Conservation (phyloP, 1,284 basidiomycete species). For the Vanrija sp. region DNA sequence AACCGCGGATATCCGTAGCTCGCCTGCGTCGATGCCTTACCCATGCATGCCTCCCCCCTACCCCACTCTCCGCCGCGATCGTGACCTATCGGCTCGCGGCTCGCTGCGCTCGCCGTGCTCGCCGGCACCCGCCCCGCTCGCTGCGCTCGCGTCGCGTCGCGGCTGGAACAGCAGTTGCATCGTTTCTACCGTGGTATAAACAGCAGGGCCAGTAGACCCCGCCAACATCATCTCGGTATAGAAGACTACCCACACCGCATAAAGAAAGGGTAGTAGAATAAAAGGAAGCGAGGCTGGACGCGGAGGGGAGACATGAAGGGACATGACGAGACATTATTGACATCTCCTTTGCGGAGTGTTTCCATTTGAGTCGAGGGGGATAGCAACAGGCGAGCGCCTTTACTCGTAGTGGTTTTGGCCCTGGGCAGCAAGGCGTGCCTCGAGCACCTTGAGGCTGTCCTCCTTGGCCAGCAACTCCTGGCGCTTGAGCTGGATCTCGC, state of each 20-base stretch:
- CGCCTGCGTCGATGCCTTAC: too few relatives aligned
- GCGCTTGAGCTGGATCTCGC: slow-evolving; percentile 98
- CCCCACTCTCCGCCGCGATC: too few relatives aligned
- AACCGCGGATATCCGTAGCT: too few relatives aligned
- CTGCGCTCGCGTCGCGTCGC: too few relatives aligned
- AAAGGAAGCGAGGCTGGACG: neutral
- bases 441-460: slow-evolving; percentile 56
- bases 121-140: too few relatives aligned
- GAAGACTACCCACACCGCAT: neutral
- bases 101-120: too few relatives aligned
- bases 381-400: slow-evolving; percentile 49
- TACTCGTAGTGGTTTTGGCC: slow-evolving; percentile 13
- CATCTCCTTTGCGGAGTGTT: slow-evolving; percentile 70
- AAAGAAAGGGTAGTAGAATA: neutral
- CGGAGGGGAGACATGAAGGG: neutral
- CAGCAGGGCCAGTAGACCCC: neutral
- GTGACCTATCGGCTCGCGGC: too few relatives aligned
- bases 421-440: slow-evolving; percentile 40
- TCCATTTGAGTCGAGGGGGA: slow-evolving; percentile 69
- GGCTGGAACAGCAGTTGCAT: too few relatives aligned
- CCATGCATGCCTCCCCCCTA: too few relatives aligned
- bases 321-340: slow-evolving; percentile 6
- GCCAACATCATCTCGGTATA: neutral
- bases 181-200: too few relatives aligned
- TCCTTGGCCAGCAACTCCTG: slow-evolving; percentile 94